Evolutionary conservation across 495 filamentous ascomycete species (phyloP), one percentile per base, ranked within the genome.

Genomic region (Neurospora sp.): DNA sequence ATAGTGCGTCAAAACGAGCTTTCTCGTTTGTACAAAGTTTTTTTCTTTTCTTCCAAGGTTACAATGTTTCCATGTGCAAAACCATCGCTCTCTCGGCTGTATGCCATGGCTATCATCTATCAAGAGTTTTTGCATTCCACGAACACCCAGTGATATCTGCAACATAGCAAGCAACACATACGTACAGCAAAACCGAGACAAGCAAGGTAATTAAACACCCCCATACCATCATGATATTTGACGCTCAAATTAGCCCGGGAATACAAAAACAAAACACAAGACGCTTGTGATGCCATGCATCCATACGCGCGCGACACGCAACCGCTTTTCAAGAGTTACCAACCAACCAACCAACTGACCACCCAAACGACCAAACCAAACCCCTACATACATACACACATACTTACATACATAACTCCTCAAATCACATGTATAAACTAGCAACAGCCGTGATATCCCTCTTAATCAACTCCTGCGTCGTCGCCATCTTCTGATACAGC

Each of bases 401-500:
- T 11, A 12, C 14, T 2, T 42, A 42, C 41, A 42, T 61, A 35
- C 27, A 35, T 12, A 35, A 59, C 53, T 31, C 53, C 27, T 61
- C 22, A 20, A 20, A 35, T 77, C 77, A 90, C 88, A 94, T 94
- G 75, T 96, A 97, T 77, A 97, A 79, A 73, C 91, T 93, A 22
- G 93, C 93, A 37, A 94, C 93, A 42, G 94, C 94, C 39, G 93
- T 96, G 53, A 97, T 94, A 84, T 97, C 96, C 76, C 96, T 85
- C 86, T 96, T 94, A 78, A 99, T 98, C 88, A 97, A 84, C 85
- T 98, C 96, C 85, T 98, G 96, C 71, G 94, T 95, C 42, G 88
- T 88, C 83, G 94, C 89, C 96, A 99, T 99, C 88, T 98, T 99
- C 71, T 90, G 87, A 79, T 96, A 97, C 72, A 99, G 85, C 68